Percentiles rank a stretch among this genome's conserved stretches.
Evolutionary conservation across 192 early-diverging fungal genomes (phyloP).

Genomic region (Backusella westeae): DNA sequence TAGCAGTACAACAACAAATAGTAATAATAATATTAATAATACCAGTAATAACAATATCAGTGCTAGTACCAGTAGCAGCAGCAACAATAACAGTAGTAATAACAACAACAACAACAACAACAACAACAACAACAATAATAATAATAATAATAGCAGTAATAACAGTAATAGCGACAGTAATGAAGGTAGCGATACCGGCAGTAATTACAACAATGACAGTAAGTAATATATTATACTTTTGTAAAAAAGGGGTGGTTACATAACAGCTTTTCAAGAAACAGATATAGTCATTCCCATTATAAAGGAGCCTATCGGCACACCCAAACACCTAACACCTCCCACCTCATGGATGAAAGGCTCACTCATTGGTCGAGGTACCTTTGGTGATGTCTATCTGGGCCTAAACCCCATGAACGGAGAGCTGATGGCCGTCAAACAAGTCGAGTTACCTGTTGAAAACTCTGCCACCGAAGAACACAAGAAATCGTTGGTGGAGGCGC

Average conservation of each 20-base stretch:
- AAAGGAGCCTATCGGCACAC: neutral
- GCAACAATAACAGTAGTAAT: neutral
- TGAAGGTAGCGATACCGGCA: neutral
- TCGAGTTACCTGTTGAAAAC: slow-evolving; percentile 72
- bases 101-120: neutral
- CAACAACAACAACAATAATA: neutral
- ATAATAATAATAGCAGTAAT: neutral
- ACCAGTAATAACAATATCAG: neutral
- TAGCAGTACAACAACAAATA: neutral
- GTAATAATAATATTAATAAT: neutral
- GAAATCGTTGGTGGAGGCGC: slow-evolving; percentile 78
- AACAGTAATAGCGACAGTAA: neutral
- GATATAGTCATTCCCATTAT: neutral
- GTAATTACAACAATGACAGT: neutral
- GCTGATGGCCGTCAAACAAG: slow-evolving; percentile 98
- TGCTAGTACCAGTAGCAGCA: neutral
- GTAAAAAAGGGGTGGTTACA: neutral
- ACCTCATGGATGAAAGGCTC: slow-evolving; percentile 82
- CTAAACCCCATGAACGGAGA: slow-evolving; percentile 86
- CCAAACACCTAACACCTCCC: neutral
- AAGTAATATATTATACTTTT: neutral
- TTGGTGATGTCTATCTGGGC: slow-evolving; percentile 91
- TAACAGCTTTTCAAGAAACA: neutral
- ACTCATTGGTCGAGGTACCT: slow-evolving; percentile 94
- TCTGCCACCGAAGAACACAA: slow-evolving; percentile 70